Percentiles rank a stretch among this genome's conserved stretches.
These are phyloP conservation scores for Vitis hybrid DNA, from an alignment of 177 flowering plant species.

Conservation along the genomic window DNA sequence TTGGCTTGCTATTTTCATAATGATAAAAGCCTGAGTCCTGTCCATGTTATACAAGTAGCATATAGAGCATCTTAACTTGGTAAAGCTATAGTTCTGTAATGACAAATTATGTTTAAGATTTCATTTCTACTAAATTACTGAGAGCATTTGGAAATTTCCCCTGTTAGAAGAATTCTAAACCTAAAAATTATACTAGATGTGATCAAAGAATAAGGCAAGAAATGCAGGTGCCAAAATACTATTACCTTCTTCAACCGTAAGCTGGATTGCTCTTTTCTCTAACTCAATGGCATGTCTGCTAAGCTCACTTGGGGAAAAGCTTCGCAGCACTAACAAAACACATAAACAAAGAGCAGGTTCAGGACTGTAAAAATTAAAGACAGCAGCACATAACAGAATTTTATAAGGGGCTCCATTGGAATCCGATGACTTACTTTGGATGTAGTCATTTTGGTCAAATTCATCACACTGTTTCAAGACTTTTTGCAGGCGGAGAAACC, in stretches of 20 bases:
- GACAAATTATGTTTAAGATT: no score
- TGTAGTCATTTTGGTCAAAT: constrained; percentile 10
- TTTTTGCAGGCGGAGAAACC: constrained; percentile 8
- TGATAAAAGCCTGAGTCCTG: no score
- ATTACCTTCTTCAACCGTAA: constrained; percentile 23
- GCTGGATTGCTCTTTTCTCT: constrained; percentile 21
- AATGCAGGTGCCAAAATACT: not conserved
- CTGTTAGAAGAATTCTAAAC: not conserved
- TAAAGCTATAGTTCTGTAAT: no score
- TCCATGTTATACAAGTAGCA: no score
- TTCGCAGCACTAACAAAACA: constrained; percentile 7
- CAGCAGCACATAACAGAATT: not conserved
- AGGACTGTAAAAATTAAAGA: not conserved
- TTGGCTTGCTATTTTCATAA: no score
- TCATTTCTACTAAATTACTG: not conserved
- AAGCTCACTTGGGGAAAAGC: constrained; percentile 16
- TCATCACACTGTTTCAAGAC: constrained; percentile 16
- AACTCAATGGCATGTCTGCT: constrained; percentile 18
- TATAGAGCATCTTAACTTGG: no score
- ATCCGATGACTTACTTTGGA: constrained; percentile 12
- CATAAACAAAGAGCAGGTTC: not conserved
- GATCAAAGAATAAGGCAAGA: not conserved
- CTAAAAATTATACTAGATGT: not conserved
- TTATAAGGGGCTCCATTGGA: not conserved
- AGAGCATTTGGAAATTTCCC: not conserved